A percentile compares a stretch with the other conserved stretches of the same genome.
Evolutionary conservation across 257 asterid genomes (phyloP).

Genomic region (Solanum chilense): DNA sequence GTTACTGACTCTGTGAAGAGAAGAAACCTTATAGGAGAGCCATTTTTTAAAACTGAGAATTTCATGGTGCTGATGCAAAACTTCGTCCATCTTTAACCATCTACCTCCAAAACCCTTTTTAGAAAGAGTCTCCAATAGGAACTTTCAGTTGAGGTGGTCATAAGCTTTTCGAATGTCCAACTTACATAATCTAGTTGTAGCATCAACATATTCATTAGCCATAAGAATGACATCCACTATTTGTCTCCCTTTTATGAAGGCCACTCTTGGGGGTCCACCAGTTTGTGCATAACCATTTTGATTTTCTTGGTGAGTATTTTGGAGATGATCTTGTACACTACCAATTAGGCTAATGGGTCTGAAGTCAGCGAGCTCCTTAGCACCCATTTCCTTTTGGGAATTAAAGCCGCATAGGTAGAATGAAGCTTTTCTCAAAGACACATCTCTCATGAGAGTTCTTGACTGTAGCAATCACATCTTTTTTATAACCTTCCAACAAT

Average conservation of each 20-base stretch:
- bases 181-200: background rate
- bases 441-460: background rate
- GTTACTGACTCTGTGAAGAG: background rate
- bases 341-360: background rate
- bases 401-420: background rate
- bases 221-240: background rate
- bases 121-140: background rate
- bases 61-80: background rate
- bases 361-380: background rate
- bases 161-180: background rate
- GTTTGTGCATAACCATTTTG: background rate
- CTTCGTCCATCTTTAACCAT: background rate
- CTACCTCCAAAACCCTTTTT: background rate
- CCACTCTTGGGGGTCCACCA: background rate
- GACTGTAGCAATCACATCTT: background rate
- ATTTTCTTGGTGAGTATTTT: background rate
- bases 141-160: background rate
- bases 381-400: background rate
- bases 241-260: background rate
- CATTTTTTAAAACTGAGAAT: background rate
- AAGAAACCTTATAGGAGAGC: background rate
- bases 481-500: background rate
- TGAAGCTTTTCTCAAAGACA: background rate
- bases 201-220: background rate
- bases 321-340: background rate